Evolutionary conservation across 2,329 filamentous ascomycete genomes (phyloP).

Genomic region (Purpureocillium lavendulum): DNA sequence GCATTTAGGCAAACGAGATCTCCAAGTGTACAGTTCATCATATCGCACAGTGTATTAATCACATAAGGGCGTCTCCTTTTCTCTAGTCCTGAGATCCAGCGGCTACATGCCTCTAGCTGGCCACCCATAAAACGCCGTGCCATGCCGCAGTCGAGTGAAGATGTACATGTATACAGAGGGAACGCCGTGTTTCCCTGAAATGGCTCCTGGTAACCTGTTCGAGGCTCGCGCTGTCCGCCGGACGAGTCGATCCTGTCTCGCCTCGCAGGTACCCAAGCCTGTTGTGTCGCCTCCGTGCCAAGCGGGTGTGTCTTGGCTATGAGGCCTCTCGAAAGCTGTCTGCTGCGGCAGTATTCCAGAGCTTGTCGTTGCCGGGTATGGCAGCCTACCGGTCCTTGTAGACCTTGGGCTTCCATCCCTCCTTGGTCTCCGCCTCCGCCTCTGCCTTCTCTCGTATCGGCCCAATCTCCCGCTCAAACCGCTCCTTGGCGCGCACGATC

Average conservation of each 20-base stretch:
- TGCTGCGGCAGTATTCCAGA: too few species aligned
- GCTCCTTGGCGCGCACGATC: constrained; percentile 80
- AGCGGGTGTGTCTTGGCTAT: too few species aligned
- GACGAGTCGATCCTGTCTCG: neutral
- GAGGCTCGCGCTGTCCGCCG: neutral
- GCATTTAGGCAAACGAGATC: too few species aligned
- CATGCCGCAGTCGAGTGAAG: constrained; percentile 47
- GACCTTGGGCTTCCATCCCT: constrained; percentile 90
- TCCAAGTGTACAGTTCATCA: neutral
- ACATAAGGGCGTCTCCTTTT: constrained; percentile 5
- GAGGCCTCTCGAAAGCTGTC: neutral
- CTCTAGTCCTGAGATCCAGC: constrained; percentile 17
- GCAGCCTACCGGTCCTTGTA: constrained; percentile 72
- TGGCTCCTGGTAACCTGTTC: neutral
- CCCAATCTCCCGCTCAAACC: constrained; percentile 80
- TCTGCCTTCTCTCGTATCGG: constrained; percentile 62
- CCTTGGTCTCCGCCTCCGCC: constrained; percentile 68
- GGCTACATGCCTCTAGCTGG: constrained; percentile 18
- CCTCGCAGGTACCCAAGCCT: too few species aligned
- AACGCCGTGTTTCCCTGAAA: constrained; percentile 2
- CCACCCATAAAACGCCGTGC: constrained; percentile 36
- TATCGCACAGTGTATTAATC: constrained; percentile 10
- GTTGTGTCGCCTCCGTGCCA: too few species aligned
- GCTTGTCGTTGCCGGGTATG: too few species aligned
- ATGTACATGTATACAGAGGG: constrained; percentile 34